Evolutionary conservation across 2,329 filamentous ascomycete genomes (phyloP), one percentile per base, ranked within the genome.

Genomic region (Taxawa tesnikishii): DNA sequence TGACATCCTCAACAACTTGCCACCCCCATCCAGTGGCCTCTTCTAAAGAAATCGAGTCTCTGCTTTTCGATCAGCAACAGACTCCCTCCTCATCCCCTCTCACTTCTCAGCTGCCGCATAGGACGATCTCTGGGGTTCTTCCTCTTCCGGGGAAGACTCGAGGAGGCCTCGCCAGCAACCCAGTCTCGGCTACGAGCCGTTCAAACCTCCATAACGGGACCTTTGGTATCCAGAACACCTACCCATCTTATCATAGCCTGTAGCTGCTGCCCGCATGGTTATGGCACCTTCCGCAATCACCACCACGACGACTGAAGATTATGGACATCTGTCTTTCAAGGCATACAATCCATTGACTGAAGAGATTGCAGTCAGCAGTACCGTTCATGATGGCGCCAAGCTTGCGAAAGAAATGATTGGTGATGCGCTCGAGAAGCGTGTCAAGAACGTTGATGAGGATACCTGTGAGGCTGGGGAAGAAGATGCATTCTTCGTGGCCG

Each of bases 61-160:
- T 57, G 48, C 49, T 67, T 46, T 59, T 65, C 43, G 50, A 47
- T 41, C 49, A 51, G 46, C 53, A 56, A 45, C 49, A 53, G 51
- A 54, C 54, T 51, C 47, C 46, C 45, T 57, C 55, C 46, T 70
- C 68, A 60, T 70, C 65, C 57, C 64, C 71, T 59, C 62, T 71
- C 63, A 63, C 65, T 61, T 64, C 68, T 73, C 81, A 93, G 83
- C 88, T 96, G 90, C 90, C 90, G 90, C 88, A 98, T 98, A 96
- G 84, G 83, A 92, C 81, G 78, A 75, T 75, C 79, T 79, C 75
- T 75, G 73, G 78, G 82, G 81, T 87, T 93, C 88, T 96, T 96
- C 88, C 87, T 94, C 88, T 90, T 68, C 69, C 68, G 63, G 87
- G 90, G 90, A 88, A 92, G 90, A 90, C 84, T 94, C 85, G 82